Conservation (phyloP, 495 filamentous ascomycete genomes). For the Diplogelasinospora grovesii region DNA sequence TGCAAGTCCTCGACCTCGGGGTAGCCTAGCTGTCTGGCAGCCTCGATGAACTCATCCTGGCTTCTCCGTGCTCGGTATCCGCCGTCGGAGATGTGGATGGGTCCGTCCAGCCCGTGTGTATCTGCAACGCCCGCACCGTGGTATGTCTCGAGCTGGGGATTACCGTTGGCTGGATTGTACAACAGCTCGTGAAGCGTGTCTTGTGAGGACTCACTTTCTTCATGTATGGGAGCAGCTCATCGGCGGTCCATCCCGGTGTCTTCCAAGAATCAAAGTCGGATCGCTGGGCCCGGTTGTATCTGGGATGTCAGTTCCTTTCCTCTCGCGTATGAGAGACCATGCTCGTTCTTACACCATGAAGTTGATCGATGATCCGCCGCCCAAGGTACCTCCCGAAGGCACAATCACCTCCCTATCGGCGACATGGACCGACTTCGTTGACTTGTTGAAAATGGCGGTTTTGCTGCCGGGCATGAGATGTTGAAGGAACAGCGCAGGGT, state of each 20-base stretch:
- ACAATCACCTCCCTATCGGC: slow-evolving; percentile 42
- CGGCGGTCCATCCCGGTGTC: slow-evolving; percentile 43
- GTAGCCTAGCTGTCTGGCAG: slow-evolving; percentile 36
- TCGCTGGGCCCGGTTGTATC: slow-evolving; percentile 30
- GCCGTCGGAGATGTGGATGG: slow-evolving; percentile 42
- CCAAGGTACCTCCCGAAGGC: slow-evolving; percentile 46
- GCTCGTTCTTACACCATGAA: no score
- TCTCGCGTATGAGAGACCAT: no score
- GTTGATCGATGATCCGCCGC: slow-evolving; percentile 55
- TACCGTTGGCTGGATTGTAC: background rate
- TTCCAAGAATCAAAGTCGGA: slow-evolving; percentile 49
- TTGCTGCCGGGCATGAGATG: slow-evolving; percentile 27
- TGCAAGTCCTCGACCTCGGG: slow-evolving; percentile 36
- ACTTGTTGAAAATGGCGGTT: slow-evolving; percentile 29
- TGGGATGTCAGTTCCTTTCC: no score
- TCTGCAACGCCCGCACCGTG: slow-evolving; percentile 23
- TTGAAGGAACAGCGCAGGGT: slow-evolving; percentile 32
- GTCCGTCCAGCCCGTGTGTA: slow-evolving; percentile 43
- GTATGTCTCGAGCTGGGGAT: slow-evolving; percentile 41
- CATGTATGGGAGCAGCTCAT: slow-evolving; percentile 45
- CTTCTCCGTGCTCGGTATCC: slow-evolving; percentile 19
- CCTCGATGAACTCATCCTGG: slow-evolving; percentile 40
- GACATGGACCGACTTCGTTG: slow-evolving; percentile 31
- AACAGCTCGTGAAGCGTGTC: background rate
- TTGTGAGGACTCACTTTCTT: slow-evolving; percentile 39